Evolutionary conservation across 1,284 basidiomycete species (phyloP).

Genomic region (Ganoderma lingzhi): DNA sequence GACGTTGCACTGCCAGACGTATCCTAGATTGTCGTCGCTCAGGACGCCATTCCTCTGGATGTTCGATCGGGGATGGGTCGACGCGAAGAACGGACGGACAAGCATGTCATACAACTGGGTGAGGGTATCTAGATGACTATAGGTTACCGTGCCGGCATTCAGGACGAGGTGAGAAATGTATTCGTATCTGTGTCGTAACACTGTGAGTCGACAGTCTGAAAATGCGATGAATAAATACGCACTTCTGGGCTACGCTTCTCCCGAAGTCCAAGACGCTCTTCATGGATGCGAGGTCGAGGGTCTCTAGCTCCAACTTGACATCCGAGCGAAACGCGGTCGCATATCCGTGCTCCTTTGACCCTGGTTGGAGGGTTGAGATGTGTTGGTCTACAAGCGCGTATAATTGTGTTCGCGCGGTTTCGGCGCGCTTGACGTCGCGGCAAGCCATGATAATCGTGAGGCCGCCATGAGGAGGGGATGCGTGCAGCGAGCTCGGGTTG

Average conservation of each 20-base stretch:
- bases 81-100: constrained; percentile 52
- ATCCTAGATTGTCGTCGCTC: constrained; percentile 80
- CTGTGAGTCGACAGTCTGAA: background rate
- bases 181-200: constrained; percentile 62
- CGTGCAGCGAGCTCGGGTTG: constrained; percentile 5
- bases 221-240: constrained; percentile 38
- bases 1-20: constrained; percentile 87
- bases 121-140: constrained; percentile 64
- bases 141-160: constrained; percentile 83
- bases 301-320: constrained; percentile 67
- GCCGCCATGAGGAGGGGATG: constrained; percentile 43
- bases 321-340: constrained; percentile 68
- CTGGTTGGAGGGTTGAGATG: constrained; percentile 47
- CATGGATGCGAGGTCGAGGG: constrained; percentile 72
- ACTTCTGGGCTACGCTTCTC: constrained; percentile 63
- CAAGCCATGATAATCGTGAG: constrained; percentile 88
- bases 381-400: constrained; percentile 62
- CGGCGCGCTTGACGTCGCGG: constrained; percentile 71
- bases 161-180: constrained; percentile 85
- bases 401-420: constrained; percentile 65
- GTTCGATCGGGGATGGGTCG: constrained; percentile 71
- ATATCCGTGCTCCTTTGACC: constrained; percentile 53
- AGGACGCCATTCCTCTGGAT: constrained; percentile 67
- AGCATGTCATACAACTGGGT: constrained; percentile 56
- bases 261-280: constrained; percentile 73